Conservation (phyloP, 129 eudicot species). For the Sambucus nigra region DNA sequence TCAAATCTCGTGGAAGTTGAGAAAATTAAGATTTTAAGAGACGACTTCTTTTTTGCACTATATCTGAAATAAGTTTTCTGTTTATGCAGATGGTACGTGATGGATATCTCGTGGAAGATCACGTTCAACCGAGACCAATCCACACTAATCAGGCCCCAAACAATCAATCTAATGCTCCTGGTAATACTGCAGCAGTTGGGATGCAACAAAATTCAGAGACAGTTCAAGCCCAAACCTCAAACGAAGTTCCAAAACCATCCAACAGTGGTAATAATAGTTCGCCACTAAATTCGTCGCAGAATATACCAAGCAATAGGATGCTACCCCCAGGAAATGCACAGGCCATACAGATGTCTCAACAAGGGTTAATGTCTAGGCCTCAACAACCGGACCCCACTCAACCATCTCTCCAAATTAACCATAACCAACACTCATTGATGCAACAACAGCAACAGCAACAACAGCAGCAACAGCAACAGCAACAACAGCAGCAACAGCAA, state of each 20-base stretch:
- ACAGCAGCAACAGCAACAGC: conserved; percentile 5
- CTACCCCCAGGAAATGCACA: conserved; percentile 60
- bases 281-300: conserved; percentile 28
- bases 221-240: conserved; percentile 39
- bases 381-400: conserved; percentile 40
- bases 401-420: conserved; percentile 25
- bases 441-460: conserved; percentile 17
- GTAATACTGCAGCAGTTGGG: conserved; percentile 29
- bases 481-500: conserved; percentile 46
- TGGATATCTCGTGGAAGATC: conserved; percentile 72
- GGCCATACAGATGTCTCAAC: conserved; percentile 59
- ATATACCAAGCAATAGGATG: conserved; percentile 46
- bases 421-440: conserved; percentile 3
- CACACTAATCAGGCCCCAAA: conserved; percentile 26
- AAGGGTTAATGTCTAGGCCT: conserved; percentile 42
- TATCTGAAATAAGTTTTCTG: conserved; percentile 7
- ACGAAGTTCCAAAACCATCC: conserved; percentile 44
- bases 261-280: conserved; percentile 28
- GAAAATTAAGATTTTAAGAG: background rate
- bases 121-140: conserved; percentile 58
- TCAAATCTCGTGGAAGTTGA: background rate
- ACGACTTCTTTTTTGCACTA: background rate
- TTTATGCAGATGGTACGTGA: conserved; percentile 60
- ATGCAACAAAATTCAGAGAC: conserved; percentile 42
- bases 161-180: conserved; percentile 38